Base-by-base conservation (phyloP, 345 rosid genomes). In the Eucalyptus brandiana region DNA sequence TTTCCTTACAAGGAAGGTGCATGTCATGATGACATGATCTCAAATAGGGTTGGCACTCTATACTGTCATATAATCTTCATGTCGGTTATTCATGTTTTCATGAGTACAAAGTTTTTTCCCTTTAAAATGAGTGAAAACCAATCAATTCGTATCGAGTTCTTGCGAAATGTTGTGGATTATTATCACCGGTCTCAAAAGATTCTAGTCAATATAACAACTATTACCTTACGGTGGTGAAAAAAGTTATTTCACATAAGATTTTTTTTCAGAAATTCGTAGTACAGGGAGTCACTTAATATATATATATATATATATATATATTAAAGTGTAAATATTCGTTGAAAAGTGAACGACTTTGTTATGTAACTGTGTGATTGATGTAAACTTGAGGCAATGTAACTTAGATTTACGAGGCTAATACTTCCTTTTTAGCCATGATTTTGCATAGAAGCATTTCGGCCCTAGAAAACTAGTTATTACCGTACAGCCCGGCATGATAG, bases 281-380 rank as follows among this genome's bases (percentile, higher is more conserved):
- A 72, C 1, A 34, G 2, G 18, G 6, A 34, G 42, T 69, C 44
- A 0, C 1, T 18, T 6, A 15, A 49, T n/a, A n/a, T n/a, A n/a
- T n/a, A n/a, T n/a, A n/a, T 45, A 47, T 47, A 47, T 32, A 12
- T 67, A 9, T 16, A 5, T 32, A 32, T 18, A 67, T 67, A 32
- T 34, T 32, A 69, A 69, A 69, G 13, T 34, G 42, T 18, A 40
- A 69, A 34, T 69, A 18, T 69, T 69, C 26, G 44, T 69, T 69
- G 44, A 69, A 17, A 69, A 34, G 28, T 37, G 83, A 21, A 37
- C 45, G 83, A 37, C 28, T 19, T 37, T 72, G 26, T 69, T 5
- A 69, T 18, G 80, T 34, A 34, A 34, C 7, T 69, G 13, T 18
- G 14, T 34, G 83, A 21, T 72, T 72, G 45, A 72, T 21, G 83